A percentile compares a stretch with the other conserved stretches of the same genome.
These are phyloP conservation scores for Chytridium lagenaria DNA, from an alignment of 371 early-diverging fungal genomes.

Conservation along the genomic window DNA sequence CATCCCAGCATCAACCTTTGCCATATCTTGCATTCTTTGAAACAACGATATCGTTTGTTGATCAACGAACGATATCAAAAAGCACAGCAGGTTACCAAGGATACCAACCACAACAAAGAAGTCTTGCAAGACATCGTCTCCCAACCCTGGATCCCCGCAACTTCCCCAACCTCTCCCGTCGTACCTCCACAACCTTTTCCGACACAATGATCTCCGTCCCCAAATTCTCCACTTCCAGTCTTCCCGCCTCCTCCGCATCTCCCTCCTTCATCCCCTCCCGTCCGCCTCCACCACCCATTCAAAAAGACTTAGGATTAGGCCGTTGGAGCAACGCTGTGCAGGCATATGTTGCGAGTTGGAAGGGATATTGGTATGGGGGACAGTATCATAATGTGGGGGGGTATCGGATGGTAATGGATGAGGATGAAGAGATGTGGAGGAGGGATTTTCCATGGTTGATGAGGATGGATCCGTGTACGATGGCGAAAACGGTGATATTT, in stretches of 20 bases:
- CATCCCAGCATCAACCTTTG: too few relatives aligned
- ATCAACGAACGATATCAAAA: too few relatives aligned
- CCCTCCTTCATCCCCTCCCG: constrained; percentile 1
- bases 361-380: constrained; percentile 8
- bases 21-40: too few relatives aligned
- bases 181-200: background rate
- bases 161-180: too few relatives aligned
- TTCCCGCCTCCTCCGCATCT: background rate
- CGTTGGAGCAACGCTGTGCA: background rate
- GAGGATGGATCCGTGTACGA: constrained; percentile 19
- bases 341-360: background rate
- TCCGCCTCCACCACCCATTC: background rate
- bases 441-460: background rate
- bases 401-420: constrained; percentile 11
- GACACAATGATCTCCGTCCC: background rate
- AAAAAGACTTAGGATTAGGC: background rate
- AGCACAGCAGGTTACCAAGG: too few relatives aligned
- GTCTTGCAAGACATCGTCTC: too few relatives aligned
- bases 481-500: constrained; percentile 26
- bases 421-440: constrained; percentile 2
- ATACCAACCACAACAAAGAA: too few relatives aligned
- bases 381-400: background rate
- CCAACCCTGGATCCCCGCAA: too few relatives aligned
- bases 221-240: background rate
- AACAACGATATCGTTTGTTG: too few relatives aligned